Evolutionary conservation across 2,329 filamentous ascomycete species (phyloP).

Genomic region (Scytalidium sp.): DNA sequence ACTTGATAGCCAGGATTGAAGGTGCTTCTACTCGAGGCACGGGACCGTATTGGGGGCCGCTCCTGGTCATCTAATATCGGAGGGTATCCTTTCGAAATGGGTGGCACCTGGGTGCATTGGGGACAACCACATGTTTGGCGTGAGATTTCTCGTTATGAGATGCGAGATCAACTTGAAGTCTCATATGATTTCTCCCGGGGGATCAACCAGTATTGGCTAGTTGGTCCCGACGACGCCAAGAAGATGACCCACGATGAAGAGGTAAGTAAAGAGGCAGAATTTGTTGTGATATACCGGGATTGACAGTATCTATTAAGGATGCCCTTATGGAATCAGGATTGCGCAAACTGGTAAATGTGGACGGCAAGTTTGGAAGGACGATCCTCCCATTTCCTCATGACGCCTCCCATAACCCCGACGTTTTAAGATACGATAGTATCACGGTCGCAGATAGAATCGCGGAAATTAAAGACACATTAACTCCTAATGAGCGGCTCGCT

Average conservation of each 20-base stretch:
- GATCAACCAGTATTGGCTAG: conserved; percentile 35
- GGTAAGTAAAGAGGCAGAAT: conserved; percentile 12
- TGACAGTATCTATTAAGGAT: conserved; percentile 21
- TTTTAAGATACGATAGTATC: conserved; percentile 34
- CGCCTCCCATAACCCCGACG: conserved; percentile 29
- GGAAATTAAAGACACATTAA: conserved; percentile 35
- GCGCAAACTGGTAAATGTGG: conserved; percentile 43
- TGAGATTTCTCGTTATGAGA: conserved; percentile 43
- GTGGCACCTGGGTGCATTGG: conserved; percentile 48
- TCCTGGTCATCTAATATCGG: conserved; percentile 43
- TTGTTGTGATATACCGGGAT: neutral
- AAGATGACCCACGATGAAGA: conserved; percentile 40
- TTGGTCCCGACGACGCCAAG: conserved; percentile 22
- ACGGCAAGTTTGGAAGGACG: conserved; percentile 34
- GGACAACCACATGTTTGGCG: conserved; percentile 39
- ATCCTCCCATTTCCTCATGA: conserved; percentile 40
- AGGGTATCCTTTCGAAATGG: conserved; percentile 44
- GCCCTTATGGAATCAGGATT: conserved; percentile 30
- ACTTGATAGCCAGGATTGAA: conserved; percentile 13
- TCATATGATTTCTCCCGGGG: conserved; percentile 39
- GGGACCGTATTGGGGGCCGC: conserved; percentile 46
- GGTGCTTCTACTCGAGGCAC: conserved; percentile 42
- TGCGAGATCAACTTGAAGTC: conserved; percentile 36
- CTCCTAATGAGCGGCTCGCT: conserved; percentile 35
- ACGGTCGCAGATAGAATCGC: conserved; percentile 40